Evolutionary conservation across 805 yeast genomes (phyloP), one percentile per base, ranked within the genome.

Genomic region (Zygosaccharomyces lentus): DNA sequence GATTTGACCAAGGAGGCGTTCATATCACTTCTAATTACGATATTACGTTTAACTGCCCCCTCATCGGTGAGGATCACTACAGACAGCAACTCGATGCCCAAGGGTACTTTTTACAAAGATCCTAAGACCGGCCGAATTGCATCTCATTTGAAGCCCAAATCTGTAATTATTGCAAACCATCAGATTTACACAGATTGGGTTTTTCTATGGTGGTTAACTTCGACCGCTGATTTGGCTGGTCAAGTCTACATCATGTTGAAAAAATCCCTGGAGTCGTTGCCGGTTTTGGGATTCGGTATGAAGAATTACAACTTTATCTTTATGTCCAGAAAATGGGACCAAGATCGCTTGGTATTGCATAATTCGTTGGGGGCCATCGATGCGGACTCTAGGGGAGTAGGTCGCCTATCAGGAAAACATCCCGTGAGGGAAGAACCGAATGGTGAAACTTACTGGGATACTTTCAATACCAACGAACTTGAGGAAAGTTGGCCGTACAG

Each of bases 181-280:
- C 96, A 89, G 67, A 82, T 90, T 23, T 90, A 91, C 64, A 80
- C 90, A 4, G 98, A 90, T 62, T 90, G 98, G 98, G 73, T 84
- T 9, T 88, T 78, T 56, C 56, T 88, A 43, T 90, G 98, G 98
- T 90, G 85, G 78, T 52, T 86, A 26, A 70, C 85, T 0, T 84
- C 86, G 61, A 74, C 87, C 6, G 77, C 87, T 16, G 65, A 73
- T n/a, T 64, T 81, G 41, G 78, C 83, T 6, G 84, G 83, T 31
- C 72, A 77, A 41, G 71, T 90, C n/a, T 80, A 75, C 54, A 87
- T 90, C 50, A 75, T 88, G 41, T 71, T 90, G 65, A 90, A 90
- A 65, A 85, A 81, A 49, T 79, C 95, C 19, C 71, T 89, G 42
- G 73, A 71, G 39, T 71, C 67, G 17, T 66, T 89, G 17, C 97